Evolutionary conservation across 106 monocot species (phyloP), one percentile per base, ranked within the genome.

Genomic region (Gastrodia elata): DNA sequence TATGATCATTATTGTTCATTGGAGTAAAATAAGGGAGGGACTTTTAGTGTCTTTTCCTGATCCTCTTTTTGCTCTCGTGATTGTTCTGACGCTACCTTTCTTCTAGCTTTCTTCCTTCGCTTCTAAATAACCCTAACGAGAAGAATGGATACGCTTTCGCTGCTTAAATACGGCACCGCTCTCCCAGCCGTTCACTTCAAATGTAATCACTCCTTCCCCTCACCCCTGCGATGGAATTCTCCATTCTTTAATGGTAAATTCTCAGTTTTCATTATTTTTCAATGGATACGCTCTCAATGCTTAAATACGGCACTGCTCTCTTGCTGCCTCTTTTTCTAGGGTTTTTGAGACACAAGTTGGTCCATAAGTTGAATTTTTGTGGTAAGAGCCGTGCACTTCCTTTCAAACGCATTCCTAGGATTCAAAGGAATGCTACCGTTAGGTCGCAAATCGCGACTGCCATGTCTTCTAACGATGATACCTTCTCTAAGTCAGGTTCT

Each of bases 401-500:
- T 28, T 61, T 26, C n/a, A 49, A 65, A 59, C 61, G 24, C 15
- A 32, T 10, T 41, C 71, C 49, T 8, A 73, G 1, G 28, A 71
- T 33, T 25, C 79, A 52, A 15, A 64, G 87, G 44, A 68, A 39
- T 33, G 78, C 24, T 7, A 28, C 85, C 20, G 75, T 69, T 9
- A 72, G 80, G 42, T 86, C 80, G 15, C 82, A 84, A 18, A 76
- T 78, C 39, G 76, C 77, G 20, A 75, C 77, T 0, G 30, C 77
- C 10, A 77, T 70, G 34, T 46, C 79, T 39, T 25, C 77, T 18
- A 80, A 76, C 56, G 80, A 68, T 42, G 68, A 69, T 16, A 25
- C 81, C n/a, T 40, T n/a, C 41, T 33, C 58, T 32, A n/a, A 78
- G 14, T 20, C 78, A 80, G 82, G 84, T 87, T 38, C 15, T 61